Base-by-base conservation (phyloP, 768 basidiomycete species). In the Boletus rex-veris region DNA sequence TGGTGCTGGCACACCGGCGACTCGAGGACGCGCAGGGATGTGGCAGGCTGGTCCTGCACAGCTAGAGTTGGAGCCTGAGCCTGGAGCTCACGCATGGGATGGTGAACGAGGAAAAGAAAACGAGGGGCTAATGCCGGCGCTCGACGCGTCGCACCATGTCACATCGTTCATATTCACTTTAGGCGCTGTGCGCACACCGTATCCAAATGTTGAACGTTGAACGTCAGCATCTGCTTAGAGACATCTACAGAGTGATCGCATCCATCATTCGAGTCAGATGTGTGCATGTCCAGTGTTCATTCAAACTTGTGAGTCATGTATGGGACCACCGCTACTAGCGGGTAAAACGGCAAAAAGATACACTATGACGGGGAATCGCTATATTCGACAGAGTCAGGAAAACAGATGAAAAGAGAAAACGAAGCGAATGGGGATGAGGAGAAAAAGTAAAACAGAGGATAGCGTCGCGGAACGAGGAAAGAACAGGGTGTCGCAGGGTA, bases 301-400 rank as follows among this genome's bases (percentile, higher is more conserved):
- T 28, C 28, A 28, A 7, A 28, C 28, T 8, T 28, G 28, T 28
- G 28, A 28, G 28, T 4, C 8, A 28, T 28, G 28, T 28, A 28
- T 28, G 28, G 28, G 28, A 28, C 28, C 28, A 19, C 18, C 10
- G 15, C n/a, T 39, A 31, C 14, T 36, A 36, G 50, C 47, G 38
- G 40, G 38, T 39, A 46, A 37, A 41, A 28, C 42, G 37, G 35
- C 16, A 48, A 56, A 48, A 45, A 8, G 58, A 65, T 66, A 66
- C 61, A 66, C 40, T 59, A 54, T 49, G 43, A 21, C 39, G 16
- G 35, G 47, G 26, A 18, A 38, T 43, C 41, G 53, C 58, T 55
- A 59, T 63, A 53, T 56, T 50, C 36, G 48, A 39, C 10, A 11
- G 43, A 48, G 45, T 41, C 42, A 33, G 12, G 26, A 35, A 42